These are phyloP conservation scores for Curvularia sp. DNA, from an alignment of 2,329 filamentous ascomycete genomes.

Conservation along the genomic window DNA sequence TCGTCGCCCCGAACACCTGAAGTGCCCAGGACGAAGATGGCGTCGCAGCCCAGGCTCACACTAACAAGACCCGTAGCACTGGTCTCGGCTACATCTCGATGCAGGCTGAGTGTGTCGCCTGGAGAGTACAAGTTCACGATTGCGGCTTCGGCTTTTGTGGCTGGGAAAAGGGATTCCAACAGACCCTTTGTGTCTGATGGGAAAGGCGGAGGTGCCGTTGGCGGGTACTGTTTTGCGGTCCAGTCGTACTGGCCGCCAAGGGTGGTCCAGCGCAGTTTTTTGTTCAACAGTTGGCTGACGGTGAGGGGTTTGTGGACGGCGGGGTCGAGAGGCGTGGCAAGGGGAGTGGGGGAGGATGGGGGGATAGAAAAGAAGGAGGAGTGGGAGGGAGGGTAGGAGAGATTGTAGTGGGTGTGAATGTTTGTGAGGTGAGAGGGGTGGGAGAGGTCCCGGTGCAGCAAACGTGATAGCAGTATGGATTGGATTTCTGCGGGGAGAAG, in stretches of 20 bases:
- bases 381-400: constrained; percentile 64
- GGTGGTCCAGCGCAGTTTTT: constrained; percentile 90
- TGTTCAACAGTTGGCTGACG: constrained; percentile 73
- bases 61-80: constrained; percentile 80
- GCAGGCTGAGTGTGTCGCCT: constrained; percentile 88
- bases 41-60: constrained; percentile 88
- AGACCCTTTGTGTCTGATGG: constrained; percentile 74
- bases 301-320: constrained; percentile 76
- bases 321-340: constrained; percentile 69
- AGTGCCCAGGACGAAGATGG: constrained; percentile 78
- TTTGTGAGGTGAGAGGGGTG: constrained; percentile 82
- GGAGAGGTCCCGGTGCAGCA: constrained; percentile 80
- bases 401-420: constrained; percentile 79
- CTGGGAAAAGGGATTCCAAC: constrained; percentile 74
- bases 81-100: constrained; percentile 91
- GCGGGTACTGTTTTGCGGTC: constrained; percentile 84
- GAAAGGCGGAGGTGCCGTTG: constrained; percentile 71
- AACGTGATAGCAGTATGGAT: constrained; percentile 69
- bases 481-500: constrained; percentile 76
- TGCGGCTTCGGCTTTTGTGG: constrained; percentile 82
- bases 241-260: constrained; percentile 96
- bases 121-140: constrained; percentile 94
- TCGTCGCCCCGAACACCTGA: constrained; percentile 9
- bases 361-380: constrained; percentile 62
- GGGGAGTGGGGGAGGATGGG: constrained; percentile 31